Base-by-base conservation (phyloP, 1,139 yeast species). In the Taiozyma sp. region DNA sequence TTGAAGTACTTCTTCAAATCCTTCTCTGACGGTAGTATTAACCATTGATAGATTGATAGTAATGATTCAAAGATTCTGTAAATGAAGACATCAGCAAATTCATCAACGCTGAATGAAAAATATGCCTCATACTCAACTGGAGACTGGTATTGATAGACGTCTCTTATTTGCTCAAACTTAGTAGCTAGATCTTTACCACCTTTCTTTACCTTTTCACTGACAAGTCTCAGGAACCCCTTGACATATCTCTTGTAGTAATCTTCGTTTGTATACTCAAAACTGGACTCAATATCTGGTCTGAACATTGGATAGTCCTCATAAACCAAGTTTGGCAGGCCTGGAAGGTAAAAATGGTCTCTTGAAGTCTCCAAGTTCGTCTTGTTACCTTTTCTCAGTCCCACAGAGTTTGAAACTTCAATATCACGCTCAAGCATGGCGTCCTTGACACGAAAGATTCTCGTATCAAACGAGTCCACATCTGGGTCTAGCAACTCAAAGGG, bases 241-340 rank as follows among this genome's bases (percentile, higher is more conserved):
- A 51, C 45, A 47, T 40, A 60, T 16, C 30, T 48, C 4, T 48
- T 28, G 12, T 30, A 40, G 22, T 44, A 56, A 7, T 55, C 57
- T 4, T 56, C 54, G 39, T 59, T 55, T 1, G 51, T 43, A 13
- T 51, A 43, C 47, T 60, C 64, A 7, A 39, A 14, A 42, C 61
- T 55, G 10, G 38, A 40, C 2, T 50, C 53, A 4, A 45, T 22
- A 22, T 52, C 52, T 16, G 65, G 65, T 24, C 50, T 53, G 43
- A 62, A 57, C 8, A 53, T 50, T 1, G 65, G 65, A 36, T 61
- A 62, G 8, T 56, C 59, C 36, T 62, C 64, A 40, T 54, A 59
- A 4, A 59, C 47, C 19, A 59, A 41, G 10, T 51, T 50, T 2
- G 64, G 63, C 36, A 60, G 24, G 1, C 60, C 59, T 4, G 62